Conservation (phyloP, 177 flowering plant species). For the Tripterygium wilfordii region DNA sequence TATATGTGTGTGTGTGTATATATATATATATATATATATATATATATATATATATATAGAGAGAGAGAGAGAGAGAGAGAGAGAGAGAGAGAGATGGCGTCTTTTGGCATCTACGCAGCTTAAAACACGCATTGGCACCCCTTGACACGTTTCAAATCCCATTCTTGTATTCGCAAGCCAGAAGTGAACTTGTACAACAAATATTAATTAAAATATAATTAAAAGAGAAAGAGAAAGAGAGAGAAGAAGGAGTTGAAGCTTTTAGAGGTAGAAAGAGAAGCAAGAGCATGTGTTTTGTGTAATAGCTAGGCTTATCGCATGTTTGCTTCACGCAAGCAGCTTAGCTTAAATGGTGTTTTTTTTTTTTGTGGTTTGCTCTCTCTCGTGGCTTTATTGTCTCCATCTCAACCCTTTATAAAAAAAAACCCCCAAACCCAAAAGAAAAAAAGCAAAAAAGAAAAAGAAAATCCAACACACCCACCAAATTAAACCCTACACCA, state of each 20-base stretch:
- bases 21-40: too few species aligned
- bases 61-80: slow-evolving; percentile 11
- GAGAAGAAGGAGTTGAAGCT: background rate
- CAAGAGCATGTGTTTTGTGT: background rate
- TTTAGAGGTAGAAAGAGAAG: background rate
- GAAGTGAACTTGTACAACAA: too few species aligned
- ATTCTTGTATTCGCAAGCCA: slow-evolving; percentile 9
- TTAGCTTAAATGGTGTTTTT: slow-evolving; percentile 19
- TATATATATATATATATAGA: too few species aligned
- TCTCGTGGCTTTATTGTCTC: slow-evolving; percentile 93
- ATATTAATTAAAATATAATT: background rate
- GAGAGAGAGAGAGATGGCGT: slow-evolving; percentile 36
- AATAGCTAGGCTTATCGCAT: slow-evolving; percentile 44
- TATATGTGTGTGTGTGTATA: too few species aligned
- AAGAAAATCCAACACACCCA: slow-evolving; percentile 7
- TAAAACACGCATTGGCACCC: slow-evolving; percentile 44
- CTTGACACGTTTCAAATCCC: slow-evolving; percentile 39
- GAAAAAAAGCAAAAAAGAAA: background rate
- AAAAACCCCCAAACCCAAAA: background rate
- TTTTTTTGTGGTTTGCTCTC: slow-evolving; percentile 34
- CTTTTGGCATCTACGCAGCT: slow-evolving; percentile 65
- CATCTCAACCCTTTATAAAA: slow-evolving; percentile 11
- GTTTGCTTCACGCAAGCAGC: slow-evolving; percentile 99
- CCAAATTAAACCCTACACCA: slow-evolving; percentile 23
- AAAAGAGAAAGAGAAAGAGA: slow-evolving; percentile 1